Conservation (phyloP, 139 green algal species). For the Picochlorum sp. region DNA sequence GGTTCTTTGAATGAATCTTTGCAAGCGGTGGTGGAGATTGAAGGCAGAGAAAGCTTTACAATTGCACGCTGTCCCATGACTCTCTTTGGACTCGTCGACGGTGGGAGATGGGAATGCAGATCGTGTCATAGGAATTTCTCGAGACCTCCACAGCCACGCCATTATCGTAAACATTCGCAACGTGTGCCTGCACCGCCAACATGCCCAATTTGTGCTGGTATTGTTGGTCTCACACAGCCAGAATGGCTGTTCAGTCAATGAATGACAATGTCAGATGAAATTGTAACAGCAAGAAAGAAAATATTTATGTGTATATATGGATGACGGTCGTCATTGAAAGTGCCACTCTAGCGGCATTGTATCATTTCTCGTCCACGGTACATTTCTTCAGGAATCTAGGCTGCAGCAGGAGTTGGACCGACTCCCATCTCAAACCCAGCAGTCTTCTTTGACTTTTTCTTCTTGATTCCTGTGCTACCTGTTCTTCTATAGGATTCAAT, state of each 20-base stretch:
- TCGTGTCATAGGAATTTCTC: not conserved
- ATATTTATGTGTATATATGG: slow-evolving; percentile 6
- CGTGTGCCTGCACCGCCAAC: too few relatives aligned
- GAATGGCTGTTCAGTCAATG: not conserved
- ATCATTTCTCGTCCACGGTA: not conserved
- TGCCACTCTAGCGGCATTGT: not conserved
- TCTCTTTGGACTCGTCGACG: slow-evolving; percentile 6
- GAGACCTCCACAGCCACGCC: not conserved
- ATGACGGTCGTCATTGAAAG: slow-evolving; percentile 1
- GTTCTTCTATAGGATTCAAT: too few relatives aligned
- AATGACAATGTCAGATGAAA: slow-evolving; percentile 5
- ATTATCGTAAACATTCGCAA: too few relatives aligned
- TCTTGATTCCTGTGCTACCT: slow-evolving; percentile 13
- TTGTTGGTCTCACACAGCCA: not conserved
- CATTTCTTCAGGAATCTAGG: slow-evolving; percentile 8
- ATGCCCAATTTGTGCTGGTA: slow-evolving; percentile 8
- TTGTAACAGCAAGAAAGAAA: slow-evolving; percentile 6
- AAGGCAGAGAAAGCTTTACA: not conserved
- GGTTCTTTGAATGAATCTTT: slow-evolving; percentile 5
- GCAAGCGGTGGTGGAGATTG: not conserved
- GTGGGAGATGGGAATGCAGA: slow-evolving; percentile 16
- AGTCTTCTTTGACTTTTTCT: slow-evolving; percentile 5
- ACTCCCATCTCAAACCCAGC: slow-evolving; percentile 16
- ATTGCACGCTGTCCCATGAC: slow-evolving; percentile 19
- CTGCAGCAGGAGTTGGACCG: slow-evolving; percentile 6